These are phyloP conservation scores for Caryopteris hybrid DNA, from an alignment of 305 asterid species.

Conservation along the genomic window DNA sequence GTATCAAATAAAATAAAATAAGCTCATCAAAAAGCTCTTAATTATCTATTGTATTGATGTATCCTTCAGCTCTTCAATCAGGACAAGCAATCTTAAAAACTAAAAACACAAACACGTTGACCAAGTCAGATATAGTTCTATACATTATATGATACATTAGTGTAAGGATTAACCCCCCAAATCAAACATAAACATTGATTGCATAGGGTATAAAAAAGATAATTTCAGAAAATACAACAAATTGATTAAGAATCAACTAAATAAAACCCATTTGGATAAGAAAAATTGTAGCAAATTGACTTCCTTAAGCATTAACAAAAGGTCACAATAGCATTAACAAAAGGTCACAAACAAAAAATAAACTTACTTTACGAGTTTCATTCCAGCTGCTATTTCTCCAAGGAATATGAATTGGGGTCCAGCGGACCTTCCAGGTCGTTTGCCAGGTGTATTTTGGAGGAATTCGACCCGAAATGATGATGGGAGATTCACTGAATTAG, in stretches of 20 bases:
- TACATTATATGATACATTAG: background rate
- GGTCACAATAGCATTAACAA: no score
- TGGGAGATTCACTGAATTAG: conserved; percentile 41
- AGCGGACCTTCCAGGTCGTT: conserved; percentile 50
- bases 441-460: conserved; percentile 60
- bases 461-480: conserved; percentile 41
- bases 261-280: background rate
- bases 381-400: conserved; percentile 97
- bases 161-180: background rate
- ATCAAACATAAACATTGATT: background rate
- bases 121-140: background rate
- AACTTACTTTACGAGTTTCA: conserved; percentile 92
- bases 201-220: background rate
- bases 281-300: conserved; percentile 3
- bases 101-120: background rate
- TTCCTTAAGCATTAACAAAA: conserved; percentile 5
- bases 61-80: conserved; percentile 14
- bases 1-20: conserved; percentile 6
- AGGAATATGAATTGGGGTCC: conserved; percentile 63
- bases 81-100: background rate
- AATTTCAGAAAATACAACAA: background rate
- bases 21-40: background rate
- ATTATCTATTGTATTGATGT: background rate
- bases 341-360: background rate
- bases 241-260: conserved; percentile 5